Conservation (phyloP, 306 rosid species). For the Prosopis cineraria region DNA sequence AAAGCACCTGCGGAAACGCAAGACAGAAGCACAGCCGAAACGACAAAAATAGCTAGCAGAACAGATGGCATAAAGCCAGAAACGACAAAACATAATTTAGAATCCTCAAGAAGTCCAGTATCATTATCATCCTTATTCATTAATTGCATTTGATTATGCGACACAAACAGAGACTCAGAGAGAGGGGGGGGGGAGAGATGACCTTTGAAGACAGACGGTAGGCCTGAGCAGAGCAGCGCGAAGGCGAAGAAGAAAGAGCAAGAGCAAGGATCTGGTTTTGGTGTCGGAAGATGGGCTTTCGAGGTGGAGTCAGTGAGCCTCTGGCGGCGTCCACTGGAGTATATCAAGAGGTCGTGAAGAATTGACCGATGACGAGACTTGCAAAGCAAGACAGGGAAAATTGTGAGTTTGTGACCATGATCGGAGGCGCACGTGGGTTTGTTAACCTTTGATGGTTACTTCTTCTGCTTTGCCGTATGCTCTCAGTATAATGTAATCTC, state of each 20-base stretch:
- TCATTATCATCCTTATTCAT: neutral
- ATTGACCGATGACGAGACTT: neutral
- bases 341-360: neutral
- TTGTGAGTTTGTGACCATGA: neutral
- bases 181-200: neutral
- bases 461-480: too few species aligned
- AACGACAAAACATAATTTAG: slow-evolving; percentile 44
- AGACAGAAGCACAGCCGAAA: neutral
- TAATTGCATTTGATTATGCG: neutral
- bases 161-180: neutral
- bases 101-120: slow-evolving; percentile 30
- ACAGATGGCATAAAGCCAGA: slow-evolving; percentile 28
- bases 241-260: neutral
- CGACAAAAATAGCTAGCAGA: slow-evolving; percentile 51
- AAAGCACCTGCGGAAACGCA: slow-evolving; percentile 4
- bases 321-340: neutral
- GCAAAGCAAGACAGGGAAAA: neutral
- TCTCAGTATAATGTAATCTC: too few species aligned
- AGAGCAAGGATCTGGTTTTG: neutral
- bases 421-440: neutral
- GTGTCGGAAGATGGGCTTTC: neutral
- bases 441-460: neutral
- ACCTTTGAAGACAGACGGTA: neutral
- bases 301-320: too few species aligned
- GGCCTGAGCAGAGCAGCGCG: neutral